Conservation (phyloP, 2,329 filamentous ascomycete species). For the Aspergillus tamarii region DNA sequence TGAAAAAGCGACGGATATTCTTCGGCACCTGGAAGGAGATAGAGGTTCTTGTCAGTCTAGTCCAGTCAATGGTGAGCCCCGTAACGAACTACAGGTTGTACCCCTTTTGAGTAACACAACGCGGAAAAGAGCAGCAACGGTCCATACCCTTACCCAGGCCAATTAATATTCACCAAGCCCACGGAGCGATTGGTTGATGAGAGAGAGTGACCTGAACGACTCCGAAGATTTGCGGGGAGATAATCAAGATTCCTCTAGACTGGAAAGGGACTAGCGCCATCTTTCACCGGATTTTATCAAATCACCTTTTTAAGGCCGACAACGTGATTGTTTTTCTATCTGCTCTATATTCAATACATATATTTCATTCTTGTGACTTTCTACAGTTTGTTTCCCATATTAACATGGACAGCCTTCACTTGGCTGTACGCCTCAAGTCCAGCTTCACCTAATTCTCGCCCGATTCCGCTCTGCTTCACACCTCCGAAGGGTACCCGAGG, state of each 20-base stretch:
- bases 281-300: background rate
- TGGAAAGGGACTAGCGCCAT: background rate
- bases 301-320: background rate
- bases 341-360: background rate
- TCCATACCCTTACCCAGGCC: background rate
- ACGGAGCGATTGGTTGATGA: background rate
- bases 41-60: background rate
- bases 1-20: constrained; percentile 2
- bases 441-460: constrained; percentile 51
- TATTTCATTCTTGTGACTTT: background rate
- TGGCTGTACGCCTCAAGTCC: constrained; percentile 46
- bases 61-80: background rate
- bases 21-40: background rate
- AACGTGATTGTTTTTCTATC: background rate
- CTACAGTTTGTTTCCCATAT: constrained; percentile 39
- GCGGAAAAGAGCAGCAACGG: background rate
- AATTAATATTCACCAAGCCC: background rate
- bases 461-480: constrained; percentile 54
- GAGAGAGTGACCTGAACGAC: background rate
- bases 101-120: background rate
- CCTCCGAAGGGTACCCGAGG: constrained; percentile 47
- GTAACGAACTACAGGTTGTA: background rate
- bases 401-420: constrained; percentile 46
- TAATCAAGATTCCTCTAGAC: background rate
- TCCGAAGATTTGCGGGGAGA: constrained; percentile 2